phyloP scores from a whole-genome alignment of 768 basidiomycete species.

The Phylloporus sp. region DNA sequence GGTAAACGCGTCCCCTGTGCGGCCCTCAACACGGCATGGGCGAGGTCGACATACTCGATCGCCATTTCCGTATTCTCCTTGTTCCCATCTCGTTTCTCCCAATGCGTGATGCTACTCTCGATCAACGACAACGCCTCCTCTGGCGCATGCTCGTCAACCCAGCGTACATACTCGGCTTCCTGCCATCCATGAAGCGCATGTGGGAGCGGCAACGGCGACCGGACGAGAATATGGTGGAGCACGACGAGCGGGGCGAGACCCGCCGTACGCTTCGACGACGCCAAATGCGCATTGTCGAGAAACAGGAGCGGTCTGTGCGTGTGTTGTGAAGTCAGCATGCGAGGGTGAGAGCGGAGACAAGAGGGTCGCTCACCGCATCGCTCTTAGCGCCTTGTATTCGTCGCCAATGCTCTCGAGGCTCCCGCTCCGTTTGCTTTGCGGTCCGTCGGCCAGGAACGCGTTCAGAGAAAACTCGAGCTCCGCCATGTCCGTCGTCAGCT shows the following conservation, averaged over 20 bases:
- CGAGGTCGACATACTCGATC: conserved; percentile 61
- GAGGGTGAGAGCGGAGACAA: background rate
- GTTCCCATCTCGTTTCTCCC: conserved; percentile 69
- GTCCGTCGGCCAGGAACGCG: conserved; percentile 62
- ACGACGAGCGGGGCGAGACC: conserved; percentile 86
- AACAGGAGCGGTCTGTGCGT: conserved; percentile 80
- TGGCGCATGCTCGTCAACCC: conserved; percentile 88
- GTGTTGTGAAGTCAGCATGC: background rate
- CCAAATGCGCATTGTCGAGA: conserved; percentile 70
- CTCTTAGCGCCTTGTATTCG: conserved; percentile 81
- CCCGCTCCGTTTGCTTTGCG: conserved; percentile 54
- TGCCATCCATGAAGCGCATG: conserved; percentile 91
- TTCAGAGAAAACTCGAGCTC: conserved; percentile 91
- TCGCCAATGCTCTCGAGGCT: conserved; percentile 75
- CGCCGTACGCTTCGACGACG: conserved; percentile 58
- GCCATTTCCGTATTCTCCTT: conserved; percentile 43
- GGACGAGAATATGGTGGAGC: conserved; percentile 87
- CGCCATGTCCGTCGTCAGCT: conserved; percentile 94
- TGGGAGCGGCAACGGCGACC: conserved; percentile 80
- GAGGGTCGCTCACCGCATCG: conserved; percentile 62
- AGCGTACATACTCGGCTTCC: conserved; percentile 92
- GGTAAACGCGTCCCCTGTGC: conserved; percentile 17
- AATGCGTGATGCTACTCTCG: conserved; percentile 70
- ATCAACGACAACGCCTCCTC: conserved; percentile 77
- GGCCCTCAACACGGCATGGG: conserved; percentile 58